Evolutionary conservation across 2,329 filamentous ascomycete genomes (phyloP).

Genomic region (Sarocladium strictum): DNA sequence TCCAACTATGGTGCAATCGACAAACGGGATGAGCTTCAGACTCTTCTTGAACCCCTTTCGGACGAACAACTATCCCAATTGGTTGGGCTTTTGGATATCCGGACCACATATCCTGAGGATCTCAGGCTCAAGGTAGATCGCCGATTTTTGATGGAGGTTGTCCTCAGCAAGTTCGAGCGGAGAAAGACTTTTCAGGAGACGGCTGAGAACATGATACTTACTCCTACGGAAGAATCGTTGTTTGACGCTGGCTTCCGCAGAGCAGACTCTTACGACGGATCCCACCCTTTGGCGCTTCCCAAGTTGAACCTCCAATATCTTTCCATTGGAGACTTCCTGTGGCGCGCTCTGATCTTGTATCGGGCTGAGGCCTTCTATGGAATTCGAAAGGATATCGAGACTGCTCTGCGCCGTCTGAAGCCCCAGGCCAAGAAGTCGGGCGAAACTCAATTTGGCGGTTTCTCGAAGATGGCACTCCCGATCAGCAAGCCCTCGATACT

Average conservation of each 20-base stretch:
- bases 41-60: conserved; percentile 65
- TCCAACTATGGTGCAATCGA: conserved; percentile 90
- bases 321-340: conserved; percentile 93
- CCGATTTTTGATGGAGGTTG: conserved; percentile 60
- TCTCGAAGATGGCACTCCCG: conserved; percentile 85
- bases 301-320: conserved; percentile 96
- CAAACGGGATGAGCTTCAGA: conserved; percentile 69
- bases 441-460: conserved; percentile 71
- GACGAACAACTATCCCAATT: conserved; percentile 70
- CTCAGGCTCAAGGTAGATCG: conserved; percentile 59
- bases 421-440: conserved; percentile 60
- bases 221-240: conserved; percentile 78
- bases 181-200: conserved; percentile 77
- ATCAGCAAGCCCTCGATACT: conserved; percentile 82
- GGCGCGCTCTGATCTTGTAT: conserved; percentile 85
- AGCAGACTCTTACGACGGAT: conserved; percentile 83
- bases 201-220: conserved; percentile 61
- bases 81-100: conserved; percentile 65
- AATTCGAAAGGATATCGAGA: conserved; percentile 85
- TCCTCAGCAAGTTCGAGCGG: conserved; percentile 70
- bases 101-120: conserved; percentile 74
- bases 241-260: conserved; percentile 75
- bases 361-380: conserved; percentile 90
- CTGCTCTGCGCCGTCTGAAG: conserved; percentile 70
- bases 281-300: conserved; percentile 79